Evolutionary conservation across 352 stramenopile species (phyloP).

Genomic region (Peronospora destructor): DNA sequence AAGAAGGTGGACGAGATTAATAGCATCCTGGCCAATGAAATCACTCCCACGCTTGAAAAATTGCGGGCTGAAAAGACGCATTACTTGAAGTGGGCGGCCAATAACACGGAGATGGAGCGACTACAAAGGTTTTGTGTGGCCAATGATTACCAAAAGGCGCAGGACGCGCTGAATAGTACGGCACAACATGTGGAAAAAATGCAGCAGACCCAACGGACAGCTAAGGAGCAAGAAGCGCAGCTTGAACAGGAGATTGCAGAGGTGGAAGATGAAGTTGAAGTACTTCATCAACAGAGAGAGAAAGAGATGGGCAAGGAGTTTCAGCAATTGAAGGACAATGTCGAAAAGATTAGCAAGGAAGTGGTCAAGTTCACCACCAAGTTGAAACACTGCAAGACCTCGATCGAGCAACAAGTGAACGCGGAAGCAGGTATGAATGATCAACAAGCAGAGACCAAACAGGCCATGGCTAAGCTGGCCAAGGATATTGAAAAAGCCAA

Average conservation of each 20-base stretch:
- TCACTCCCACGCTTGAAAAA: constrained; percentile 98
- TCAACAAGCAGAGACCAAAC: constrained; percentile 70
- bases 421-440: constrained; percentile 54
- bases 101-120: constrained; percentile 97
- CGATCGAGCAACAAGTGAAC: constrained; percentile 60
- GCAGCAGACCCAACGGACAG: constrained; percentile 78
- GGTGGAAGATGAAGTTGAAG: constrained; percentile 82
- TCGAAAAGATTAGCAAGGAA: constrained; percentile 74
- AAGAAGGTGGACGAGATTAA: constrained; percentile 99
- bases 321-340: constrained; percentile 72
- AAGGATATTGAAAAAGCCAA: constrained; percentile 76
- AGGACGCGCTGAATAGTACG: constrained; percentile 81
- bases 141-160: constrained; percentile 89
- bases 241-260: constrained; percentile 61
- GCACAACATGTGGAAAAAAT: constrained; percentile 86
- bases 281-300: constrained; percentile 65
- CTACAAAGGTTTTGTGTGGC: constrained; percentile 97
- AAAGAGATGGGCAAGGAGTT: constrained; percentile 85
- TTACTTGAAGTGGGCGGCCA: constrained; percentile 97
- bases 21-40: constrained; percentile 95
- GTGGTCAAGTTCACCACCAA: constrained; percentile 82
- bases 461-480: constrained; percentile 72
- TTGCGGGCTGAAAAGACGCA: constrained; percentile 94
- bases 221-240: constrained; percentile 40
- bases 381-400: constrained; percentile 61